Evolutionary conservation across 768 basidiomycete species (phyloP).

Genomic region (Auricularia heimuer): DNA sequence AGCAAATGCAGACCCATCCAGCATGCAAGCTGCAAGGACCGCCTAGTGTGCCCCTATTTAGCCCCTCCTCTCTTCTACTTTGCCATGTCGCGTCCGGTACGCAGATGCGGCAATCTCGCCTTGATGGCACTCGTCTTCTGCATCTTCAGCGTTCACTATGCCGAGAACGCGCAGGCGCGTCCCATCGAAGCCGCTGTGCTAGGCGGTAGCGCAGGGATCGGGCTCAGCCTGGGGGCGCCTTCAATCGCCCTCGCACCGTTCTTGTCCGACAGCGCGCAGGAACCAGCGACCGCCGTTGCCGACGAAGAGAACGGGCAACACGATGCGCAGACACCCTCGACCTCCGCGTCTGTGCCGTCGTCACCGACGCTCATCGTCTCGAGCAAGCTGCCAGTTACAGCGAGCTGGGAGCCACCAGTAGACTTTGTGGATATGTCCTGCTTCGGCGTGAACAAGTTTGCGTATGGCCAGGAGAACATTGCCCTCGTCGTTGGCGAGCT

Average conservation of each 20-base stretch:
- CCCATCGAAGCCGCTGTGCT: neutral
- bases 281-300: neutral
- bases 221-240: neutral
- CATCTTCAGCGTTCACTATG: neutral
- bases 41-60: neutral
- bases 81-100: neutral
- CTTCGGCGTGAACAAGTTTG: slow-evolving; percentile 50
- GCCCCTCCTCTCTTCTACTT: neutral
- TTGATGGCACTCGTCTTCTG: neutral
- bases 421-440: slow-evolving; percentile 47
- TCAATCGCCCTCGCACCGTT: neutral
- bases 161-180: neutral
- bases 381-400: neutral
- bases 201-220: neutral
- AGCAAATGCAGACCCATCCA: too few species aligned
- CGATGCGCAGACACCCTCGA: neutral
- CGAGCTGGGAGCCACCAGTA: slow-evolving; percentile 41
- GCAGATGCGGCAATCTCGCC: neutral
- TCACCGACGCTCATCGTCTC: neutral
- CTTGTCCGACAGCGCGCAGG: neutral
- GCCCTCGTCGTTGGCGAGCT: slow-evolving; percentile 41
- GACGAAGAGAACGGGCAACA: neutral
- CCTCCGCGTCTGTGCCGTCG: neutral
- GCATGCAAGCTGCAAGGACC: too few species aligned
- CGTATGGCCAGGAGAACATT: slow-evolving; percentile 46